Conservation (phyloP, 305 asterid species). For the Fraxinus velutina region DNA sequence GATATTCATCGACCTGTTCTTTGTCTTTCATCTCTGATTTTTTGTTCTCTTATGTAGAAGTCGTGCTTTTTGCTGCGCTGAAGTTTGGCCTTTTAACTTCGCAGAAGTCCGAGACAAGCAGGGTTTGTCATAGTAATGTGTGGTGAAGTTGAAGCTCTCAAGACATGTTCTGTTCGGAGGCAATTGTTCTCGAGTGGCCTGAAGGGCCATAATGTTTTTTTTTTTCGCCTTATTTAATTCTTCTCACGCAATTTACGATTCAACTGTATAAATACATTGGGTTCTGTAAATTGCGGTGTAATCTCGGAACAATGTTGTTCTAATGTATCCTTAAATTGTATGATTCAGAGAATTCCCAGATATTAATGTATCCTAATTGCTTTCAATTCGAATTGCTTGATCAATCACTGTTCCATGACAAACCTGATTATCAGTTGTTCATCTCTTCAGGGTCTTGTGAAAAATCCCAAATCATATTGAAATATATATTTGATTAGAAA, state of each 20-base stretch:
- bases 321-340: constrained; percentile 23
- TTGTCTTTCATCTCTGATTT: background rate
- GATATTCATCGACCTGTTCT: background rate
- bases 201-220: background rate
- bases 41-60: background rate
- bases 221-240: constrained; percentile 12
- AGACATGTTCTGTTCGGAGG: constrained; percentile 25
- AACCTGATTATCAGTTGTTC: background rate
- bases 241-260: constrained; percentile 38
- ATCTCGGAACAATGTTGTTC: constrained; percentile 17
- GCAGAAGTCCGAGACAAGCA: constrained; percentile 8
- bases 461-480: background rate
- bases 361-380: background rate
- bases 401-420: background rate
- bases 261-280: constrained; percentile 48
- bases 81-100: background rate
- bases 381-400: background rate
- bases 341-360: background rate
- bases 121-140: background rate
- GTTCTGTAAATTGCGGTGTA: constrained; percentile 43
- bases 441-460: background rate
- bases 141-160: background rate
- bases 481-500: background rate
- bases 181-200: constrained; percentile 31
- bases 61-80: constrained; percentile 18